These are phyloP conservation scores for Blastomyces percursus DNA, from an alignment of 2,329 filamentous ascomycete species.

Conservation along the genomic window DNA sequence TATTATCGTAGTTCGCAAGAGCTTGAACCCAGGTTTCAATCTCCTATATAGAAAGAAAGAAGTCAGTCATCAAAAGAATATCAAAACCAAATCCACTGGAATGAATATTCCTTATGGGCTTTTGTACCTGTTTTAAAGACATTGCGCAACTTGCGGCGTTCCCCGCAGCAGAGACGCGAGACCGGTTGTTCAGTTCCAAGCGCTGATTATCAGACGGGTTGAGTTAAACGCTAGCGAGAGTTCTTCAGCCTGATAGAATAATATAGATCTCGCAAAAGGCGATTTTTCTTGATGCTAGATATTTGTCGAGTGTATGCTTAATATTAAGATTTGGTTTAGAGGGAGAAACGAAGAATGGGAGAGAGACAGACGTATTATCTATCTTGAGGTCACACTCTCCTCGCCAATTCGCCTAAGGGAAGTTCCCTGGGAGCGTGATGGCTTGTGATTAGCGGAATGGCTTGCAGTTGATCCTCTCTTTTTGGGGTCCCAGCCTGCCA, in stretches of 20 bases:
- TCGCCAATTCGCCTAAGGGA: neutral
- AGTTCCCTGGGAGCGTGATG: conserved; percentile 6
- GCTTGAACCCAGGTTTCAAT: conserved; percentile 97
- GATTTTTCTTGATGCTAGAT: neutral
- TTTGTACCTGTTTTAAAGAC: conserved; percentile 19
- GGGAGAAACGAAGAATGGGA: neutral
- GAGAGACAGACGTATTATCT: conserved; percentile 1
- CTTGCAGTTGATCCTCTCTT: conserved; percentile 1
- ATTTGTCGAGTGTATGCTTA: neutral
- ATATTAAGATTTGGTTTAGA: conserved; percentile 1
- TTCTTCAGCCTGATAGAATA: neutral
- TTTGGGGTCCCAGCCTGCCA: neutral
- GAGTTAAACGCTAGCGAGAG: neutral
- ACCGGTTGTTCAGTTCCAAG: neutral
- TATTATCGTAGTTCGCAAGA: conserved; percentile 85
- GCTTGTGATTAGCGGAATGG: conserved; percentile 8
- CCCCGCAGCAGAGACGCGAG: conserved; percentile 2
- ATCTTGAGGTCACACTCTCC: neutral
- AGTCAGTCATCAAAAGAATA: conserved; percentile 1
- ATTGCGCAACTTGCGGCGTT: conserved; percentile 7
- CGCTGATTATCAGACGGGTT: neutral
- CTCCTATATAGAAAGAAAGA: conserved; percentile 52
- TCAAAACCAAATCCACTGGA: neutral
- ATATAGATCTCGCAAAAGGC: neutral
- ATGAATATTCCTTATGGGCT: neutral